Evolutionary conservation across 495 filamentous ascomycete genomes (phyloP).

Genomic region (Glutinoglossum americanum): DNA sequence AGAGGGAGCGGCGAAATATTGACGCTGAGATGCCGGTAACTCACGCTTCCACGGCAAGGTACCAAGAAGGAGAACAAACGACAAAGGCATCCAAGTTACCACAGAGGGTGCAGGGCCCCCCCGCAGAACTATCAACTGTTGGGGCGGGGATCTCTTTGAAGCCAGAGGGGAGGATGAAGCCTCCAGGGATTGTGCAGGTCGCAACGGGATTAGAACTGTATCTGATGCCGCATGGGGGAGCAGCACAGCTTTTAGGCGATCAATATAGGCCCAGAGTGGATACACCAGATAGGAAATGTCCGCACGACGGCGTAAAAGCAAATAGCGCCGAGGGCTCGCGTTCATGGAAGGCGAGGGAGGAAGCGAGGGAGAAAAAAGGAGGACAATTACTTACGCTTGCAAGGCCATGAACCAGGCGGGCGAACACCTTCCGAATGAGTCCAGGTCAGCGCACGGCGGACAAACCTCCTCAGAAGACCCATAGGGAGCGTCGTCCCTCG

Average conservation of each 20-base stretch:
- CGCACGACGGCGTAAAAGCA: too few relatives aligned
- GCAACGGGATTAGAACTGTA: background rate
- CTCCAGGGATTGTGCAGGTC: background rate
- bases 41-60: background rate
- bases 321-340: background rate
- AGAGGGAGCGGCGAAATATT: background rate
- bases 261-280: background rate
- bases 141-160: background rate
- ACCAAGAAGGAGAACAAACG: background rate
- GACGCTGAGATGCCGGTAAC: background rate
- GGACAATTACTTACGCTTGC: background rate
- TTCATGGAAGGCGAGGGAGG: background rate
- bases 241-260: background rate
- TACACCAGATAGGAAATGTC: background rate
- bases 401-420: background rate
- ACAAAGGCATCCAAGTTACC: background rate
- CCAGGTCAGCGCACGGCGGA: background rate
- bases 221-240: background rate
- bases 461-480: background rate
- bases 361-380: background rate
- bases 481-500: background rate
- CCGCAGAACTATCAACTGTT: background rate
- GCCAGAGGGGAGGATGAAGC: background rate
- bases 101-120: background rate
- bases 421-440: background rate